Evolutionary conservation across 768 basidiomycete species (phyloP).

Genomic region (Boletus fagicola): DNA sequence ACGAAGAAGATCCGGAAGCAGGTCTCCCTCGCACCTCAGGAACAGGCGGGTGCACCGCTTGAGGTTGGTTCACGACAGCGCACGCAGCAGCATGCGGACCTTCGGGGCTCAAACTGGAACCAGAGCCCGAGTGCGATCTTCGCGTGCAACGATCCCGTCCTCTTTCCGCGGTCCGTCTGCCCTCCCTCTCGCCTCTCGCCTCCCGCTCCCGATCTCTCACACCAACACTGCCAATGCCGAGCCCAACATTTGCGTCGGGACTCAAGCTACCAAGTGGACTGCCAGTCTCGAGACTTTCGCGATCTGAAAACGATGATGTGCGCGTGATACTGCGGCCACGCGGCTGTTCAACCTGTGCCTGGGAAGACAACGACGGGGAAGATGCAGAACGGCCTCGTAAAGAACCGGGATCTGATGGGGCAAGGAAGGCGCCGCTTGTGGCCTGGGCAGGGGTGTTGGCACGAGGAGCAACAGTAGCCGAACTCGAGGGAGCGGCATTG

Average conservation of each 20-base stretch:
- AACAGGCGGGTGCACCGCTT: constrained; percentile 6
- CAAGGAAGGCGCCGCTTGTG: constrained; percentile 23
- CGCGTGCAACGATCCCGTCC: constrained; percentile 32
- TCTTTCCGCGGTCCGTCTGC: constrained; percentile 27
- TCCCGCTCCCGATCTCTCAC: constrained; percentile 35
- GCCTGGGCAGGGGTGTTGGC: constrained; percentile 9
- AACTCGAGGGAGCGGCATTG: constrained; percentile 12
- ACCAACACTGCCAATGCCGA: constrained; percentile 33
- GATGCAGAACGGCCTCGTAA: constrained; percentile 33
- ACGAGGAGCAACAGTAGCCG: constrained; percentile 12
- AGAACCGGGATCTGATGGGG: constrained; percentile 25
- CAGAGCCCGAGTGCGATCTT: constrained; percentile 31
- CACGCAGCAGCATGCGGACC: constrained; percentile 9
- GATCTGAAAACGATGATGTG: constrained; percentile 55
- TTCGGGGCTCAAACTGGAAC: constrained; percentile 37
- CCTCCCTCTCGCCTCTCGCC: constrained; percentile 24
- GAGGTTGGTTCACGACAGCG: constrained; percentile 7
- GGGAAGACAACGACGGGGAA: constrained; percentile 34
- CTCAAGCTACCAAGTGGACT: constrained; percentile 39
- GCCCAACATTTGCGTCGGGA: constrained; percentile 36
- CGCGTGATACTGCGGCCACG: constrained; percentile 58
- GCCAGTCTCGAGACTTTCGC: constrained; percentile 39
- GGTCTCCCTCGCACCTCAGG: constrained; percentile 17
- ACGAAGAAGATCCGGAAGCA: constrained; percentile 22
- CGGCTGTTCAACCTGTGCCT: constrained; percentile 29